Evolutionary conservation across 2,329 filamentous ascomycete genomes (phyloP), one percentile per base, ranked within the genome.

Genomic region (Colletotrichum lini): DNA sequence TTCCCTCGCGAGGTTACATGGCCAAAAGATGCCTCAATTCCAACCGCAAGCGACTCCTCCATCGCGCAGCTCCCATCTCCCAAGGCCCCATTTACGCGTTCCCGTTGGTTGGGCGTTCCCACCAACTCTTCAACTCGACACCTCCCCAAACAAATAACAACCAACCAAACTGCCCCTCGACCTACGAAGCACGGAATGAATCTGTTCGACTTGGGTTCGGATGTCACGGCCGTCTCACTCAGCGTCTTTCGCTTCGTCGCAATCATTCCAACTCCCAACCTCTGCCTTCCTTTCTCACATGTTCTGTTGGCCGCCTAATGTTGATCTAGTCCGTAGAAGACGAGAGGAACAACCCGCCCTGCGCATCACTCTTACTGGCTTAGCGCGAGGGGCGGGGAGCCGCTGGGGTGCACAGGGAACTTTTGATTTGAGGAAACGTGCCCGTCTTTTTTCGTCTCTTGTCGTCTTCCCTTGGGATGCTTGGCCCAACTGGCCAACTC

Each of bases 281-380:
- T n/a, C 16, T 21, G 13, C 49, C 54, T 53, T 16, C 2, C 57
- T 30, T 56, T 72, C 53, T 69, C 54, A 58, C 59, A 65, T 70
- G 60, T 62, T 65, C 47, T 65, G 57, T 62, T 52, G n/a, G 38
- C 35, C 67, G 61, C 61, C 59, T 70, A 67, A 52, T 57, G 59
- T 58, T 70, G 56, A 70, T 73, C 82, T 59, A 54, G 65, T 40
- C 60, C 35, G 60, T 47, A 54, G 66, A 72, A 65, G 35, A 70
- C n/a, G 66, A 63, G 52, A 68, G 40, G 69, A 49, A 63, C 53
- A 63, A 58, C 52, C 68, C 58, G 70, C 70, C 60, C 66, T 72
- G 54, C 66, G 54, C 70, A 50, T 58, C 65, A 61, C 58, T 50
- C 44, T 53, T 54, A 59, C 59, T 49, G 54, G 70, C 26, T 67